Evolutionary conservation across 2,329 filamentous ascomycete species (phyloP).

Genomic region (Aspergillus sp.): DNA sequence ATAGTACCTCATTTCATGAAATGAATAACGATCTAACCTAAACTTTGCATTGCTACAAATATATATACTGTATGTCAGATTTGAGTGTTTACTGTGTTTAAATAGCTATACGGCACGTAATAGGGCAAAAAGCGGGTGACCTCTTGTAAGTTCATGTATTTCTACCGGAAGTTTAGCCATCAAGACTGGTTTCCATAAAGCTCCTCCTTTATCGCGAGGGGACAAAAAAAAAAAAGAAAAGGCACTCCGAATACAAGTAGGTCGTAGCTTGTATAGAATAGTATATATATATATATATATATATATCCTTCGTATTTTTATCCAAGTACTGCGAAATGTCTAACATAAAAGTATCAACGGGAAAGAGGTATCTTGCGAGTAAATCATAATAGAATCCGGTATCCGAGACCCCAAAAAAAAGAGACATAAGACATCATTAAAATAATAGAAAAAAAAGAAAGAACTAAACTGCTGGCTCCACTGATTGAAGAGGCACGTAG

Average conservation of each 20-base stretch:
- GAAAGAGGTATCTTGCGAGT: constrained; percentile 15
- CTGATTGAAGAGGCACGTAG: constrained; percentile 48
- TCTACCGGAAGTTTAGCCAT: too few relatives aligned
- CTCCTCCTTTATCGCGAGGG: too few relatives aligned
- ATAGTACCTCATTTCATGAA: neutral
- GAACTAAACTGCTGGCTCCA: constrained; percentile 37
- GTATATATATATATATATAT: neutral
- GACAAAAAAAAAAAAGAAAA: too few relatives aligned
- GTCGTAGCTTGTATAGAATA: too few relatives aligned
- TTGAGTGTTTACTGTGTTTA: too few relatives aligned
- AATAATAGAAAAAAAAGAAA: constrained; percentile 2
- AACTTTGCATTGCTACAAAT: constrained; percentile 5
- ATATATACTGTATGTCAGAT: neutral
- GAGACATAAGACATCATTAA: constrained; percentile 7
- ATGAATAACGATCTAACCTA: constrained; percentile 20
- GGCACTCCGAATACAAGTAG: too few relatives aligned
- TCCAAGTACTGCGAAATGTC: neutral
- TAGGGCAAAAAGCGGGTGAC: too few relatives aligned
- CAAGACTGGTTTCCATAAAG: too few relatives aligned
- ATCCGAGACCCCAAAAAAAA: neutral
- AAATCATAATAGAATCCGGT: neutral
- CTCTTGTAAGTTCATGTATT: too few relatives aligned
- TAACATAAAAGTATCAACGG: neutral
- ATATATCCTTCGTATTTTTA: neutral
- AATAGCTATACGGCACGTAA: too few relatives aligned